Evolutionary conservation across 345 rosid species (phyloP).

Genomic region (Arabidopsis arenosa): DNA sequence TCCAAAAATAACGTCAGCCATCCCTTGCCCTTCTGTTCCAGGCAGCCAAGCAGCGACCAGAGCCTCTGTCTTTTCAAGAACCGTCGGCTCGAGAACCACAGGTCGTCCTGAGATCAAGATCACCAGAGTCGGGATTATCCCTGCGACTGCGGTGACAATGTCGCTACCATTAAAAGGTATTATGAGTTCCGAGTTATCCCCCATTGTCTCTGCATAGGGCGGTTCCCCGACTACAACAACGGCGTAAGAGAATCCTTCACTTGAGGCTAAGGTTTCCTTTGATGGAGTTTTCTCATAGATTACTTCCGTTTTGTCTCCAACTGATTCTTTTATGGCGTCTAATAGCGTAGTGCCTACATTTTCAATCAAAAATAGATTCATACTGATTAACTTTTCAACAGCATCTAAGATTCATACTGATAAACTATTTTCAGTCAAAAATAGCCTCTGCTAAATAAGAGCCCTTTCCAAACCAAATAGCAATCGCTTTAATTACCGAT

Average conservation of each 20-base stretch:
- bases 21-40: constrained; percentile 47
- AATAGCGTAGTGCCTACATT: constrained; percentile 76
- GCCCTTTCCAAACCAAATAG: not conserved
- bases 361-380: constrained; percentile 8
- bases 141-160: constrained; percentile 56
- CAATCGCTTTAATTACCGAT: constrained; percentile 52
- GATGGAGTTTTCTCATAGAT: constrained; percentile 68
- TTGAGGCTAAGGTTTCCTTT: constrained; percentile 52
- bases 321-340: constrained; percentile 71
- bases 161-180: constrained; percentile 70
- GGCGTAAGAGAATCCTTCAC: constrained; percentile 62
- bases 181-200: constrained; percentile 60
- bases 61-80: constrained; percentile 67
- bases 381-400: not conserved
- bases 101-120: constrained; percentile 84
- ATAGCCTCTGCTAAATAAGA: not conserved
- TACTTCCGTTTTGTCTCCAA: constrained; percentile 74
- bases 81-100: constrained; percentile 57
- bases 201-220: constrained; percentile 73
- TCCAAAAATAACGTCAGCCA: constrained; percentile 45
- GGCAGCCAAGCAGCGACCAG: constrained; percentile 56
- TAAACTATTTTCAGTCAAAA: too few relatives aligned
- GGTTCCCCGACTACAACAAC: constrained; percentile 83
- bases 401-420: too few relatives aligned
- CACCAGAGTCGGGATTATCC: constrained; percentile 66